Evolutionary conservation across 805 yeast species (phyloP).

Genomic region (Metschnikowia aberdeeniae): DNA sequence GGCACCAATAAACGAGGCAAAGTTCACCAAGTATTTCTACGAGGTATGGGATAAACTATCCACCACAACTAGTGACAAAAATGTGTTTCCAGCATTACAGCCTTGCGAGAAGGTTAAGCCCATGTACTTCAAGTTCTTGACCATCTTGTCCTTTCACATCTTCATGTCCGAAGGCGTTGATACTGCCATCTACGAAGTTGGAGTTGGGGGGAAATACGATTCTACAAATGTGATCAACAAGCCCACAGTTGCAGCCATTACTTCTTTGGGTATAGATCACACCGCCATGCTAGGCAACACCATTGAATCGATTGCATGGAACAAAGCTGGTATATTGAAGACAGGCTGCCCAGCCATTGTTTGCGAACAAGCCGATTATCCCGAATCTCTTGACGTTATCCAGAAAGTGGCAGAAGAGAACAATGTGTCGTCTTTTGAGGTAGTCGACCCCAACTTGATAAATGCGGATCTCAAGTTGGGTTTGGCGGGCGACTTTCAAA

Average conservation of each 20-base stretch:
- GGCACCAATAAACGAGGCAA: conserved; percentile 68
- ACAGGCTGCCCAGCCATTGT: conserved; percentile 62
- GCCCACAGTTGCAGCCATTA: conserved; percentile 83
- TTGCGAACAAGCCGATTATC: conserved; percentile 48
- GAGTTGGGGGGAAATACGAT: conserved; percentile 97
- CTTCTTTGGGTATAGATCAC: conserved; percentile 90
- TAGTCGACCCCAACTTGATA: conserved; percentile 46
- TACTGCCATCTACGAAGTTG: conserved; percentile 94
- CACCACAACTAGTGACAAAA: conserved; percentile 49
- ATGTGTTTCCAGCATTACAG: conserved; percentile 57
- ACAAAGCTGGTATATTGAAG: conserved; percentile 92
- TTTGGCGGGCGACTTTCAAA: conserved; percentile 81
- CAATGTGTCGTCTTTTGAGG: conserved; percentile 38
- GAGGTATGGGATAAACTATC: conserved; percentile 88
- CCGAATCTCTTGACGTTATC: conserved; percentile 53
- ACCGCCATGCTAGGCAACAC: conserved; percentile 82
- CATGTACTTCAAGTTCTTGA: conserved; percentile 87
- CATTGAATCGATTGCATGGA: conserved; percentile 89
- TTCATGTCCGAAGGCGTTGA: conserved; percentile 87
- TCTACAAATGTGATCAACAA: conserved; percentile 83
- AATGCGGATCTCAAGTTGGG: conserved; percentile 53
- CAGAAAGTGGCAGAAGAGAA: conserved; percentile 67
- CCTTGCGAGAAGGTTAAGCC: conserved; percentile 77
- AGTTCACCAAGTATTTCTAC: conserved; percentile 85
- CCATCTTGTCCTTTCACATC: conserved; percentile 85